Conservation (phyloP, 2,329 filamentous ascomycete species). For the Botrytis deweyae region DNA sequence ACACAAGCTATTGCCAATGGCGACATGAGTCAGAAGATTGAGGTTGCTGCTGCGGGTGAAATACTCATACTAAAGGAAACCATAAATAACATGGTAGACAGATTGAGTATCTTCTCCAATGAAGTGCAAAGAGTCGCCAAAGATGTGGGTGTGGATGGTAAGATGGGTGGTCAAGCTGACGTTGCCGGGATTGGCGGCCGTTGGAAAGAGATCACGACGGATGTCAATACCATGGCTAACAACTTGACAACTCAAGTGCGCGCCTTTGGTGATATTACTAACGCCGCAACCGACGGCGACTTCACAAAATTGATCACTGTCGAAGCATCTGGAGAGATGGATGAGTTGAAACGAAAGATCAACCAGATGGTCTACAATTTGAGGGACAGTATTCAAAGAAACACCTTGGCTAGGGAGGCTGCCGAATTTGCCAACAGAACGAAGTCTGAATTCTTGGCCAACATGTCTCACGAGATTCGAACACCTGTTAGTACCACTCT, state of each 20-base stretch:
- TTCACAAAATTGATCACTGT: conserved; percentile 97
- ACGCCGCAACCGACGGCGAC: conserved; percentile 92
- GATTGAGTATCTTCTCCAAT: conserved; percentile 92
- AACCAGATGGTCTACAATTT: conserved; percentile 98
- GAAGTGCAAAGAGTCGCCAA: conserved; percentile 94
- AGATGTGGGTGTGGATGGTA: conserved; percentile 95
- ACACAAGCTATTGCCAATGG: conserved; percentile 94
- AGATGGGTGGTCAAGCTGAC: conserved; percentile 97
- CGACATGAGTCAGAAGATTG: conserved; percentile 93
- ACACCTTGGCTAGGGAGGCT: conserved; percentile 91
- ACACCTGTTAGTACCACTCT: conserved; percentile 67
- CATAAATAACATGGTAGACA: conserved; percentile 98
- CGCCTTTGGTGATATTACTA: conserved; percentile 98
- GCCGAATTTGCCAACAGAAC: conserved; percentile 97
- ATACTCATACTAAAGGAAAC: conserved; percentile 93
- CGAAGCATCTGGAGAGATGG: conserved; percentile 97
- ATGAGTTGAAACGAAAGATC: conserved; percentile 98
- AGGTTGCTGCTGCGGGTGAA: conserved; percentile 92
- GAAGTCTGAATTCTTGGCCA: conserved; percentile 96
- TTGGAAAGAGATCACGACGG: conserved; percentile 93
- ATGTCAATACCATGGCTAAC: conserved; percentile 47
- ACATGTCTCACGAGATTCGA: conserved; percentile 98
- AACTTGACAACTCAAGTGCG: conserved; percentile 93
- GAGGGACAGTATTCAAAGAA: conserved; percentile 92
- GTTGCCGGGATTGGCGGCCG: conserved; percentile 88